phyloP scores from a whole-genome alignment of 495 filamentous ascomycete species.

The Penicillium ochrochloron region DNA sequence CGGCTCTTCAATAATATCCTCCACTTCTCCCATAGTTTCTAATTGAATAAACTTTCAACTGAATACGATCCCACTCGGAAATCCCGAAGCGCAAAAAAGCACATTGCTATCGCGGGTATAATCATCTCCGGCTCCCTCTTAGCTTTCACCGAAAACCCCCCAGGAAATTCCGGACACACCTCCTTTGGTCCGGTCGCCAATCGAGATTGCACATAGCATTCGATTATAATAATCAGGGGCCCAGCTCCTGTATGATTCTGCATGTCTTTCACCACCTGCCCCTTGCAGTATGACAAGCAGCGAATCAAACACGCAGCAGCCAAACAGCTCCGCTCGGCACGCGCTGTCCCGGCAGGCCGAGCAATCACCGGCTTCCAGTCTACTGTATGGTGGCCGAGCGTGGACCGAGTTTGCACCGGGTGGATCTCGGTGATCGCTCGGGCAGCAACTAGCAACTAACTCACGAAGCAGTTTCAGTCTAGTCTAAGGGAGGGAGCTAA shows the following conservation, averaged over 20 bases:
- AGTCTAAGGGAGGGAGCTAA: not conserved
- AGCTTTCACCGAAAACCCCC: not conserved
- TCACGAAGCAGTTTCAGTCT: not conserved
- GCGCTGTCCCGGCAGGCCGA: slow-evolving; percentile 6
- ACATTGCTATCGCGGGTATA: slow-evolving; percentile 1
- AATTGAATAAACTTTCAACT: not conserved
- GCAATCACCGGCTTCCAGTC: not conserved
- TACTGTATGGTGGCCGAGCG: not conserved
- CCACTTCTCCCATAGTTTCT: not conserved
- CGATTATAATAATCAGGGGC: not conserved
- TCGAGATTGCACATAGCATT: not conserved
- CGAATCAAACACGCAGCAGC: not conserved
- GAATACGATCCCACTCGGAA: not conserved
- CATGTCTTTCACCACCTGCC: not conserved
- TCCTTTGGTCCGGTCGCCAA: slow-evolving; percentile 2
- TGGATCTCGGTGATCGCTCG: slow-evolving; percentile 11
- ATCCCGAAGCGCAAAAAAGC: not conserved
- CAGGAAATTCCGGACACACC: not conserved
- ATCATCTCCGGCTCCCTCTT: not conserved
- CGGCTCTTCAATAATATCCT: not conserved
- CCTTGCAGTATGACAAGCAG: slow-evolving; percentile 3
- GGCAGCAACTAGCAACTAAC: not conserved
- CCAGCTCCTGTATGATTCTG: not conserved
- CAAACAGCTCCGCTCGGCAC: slow-evolving; percentile 2
- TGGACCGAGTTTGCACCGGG: slow-evolving; percentile 15